A percentile compares a stretch with the other conserved stretches of the same genome.
These are phyloP conservation scores for Colletotrichum endophyticum DNA, from an alignment of 2,329 filamentous ascomycete species.

Conservation along the genomic window DNA sequence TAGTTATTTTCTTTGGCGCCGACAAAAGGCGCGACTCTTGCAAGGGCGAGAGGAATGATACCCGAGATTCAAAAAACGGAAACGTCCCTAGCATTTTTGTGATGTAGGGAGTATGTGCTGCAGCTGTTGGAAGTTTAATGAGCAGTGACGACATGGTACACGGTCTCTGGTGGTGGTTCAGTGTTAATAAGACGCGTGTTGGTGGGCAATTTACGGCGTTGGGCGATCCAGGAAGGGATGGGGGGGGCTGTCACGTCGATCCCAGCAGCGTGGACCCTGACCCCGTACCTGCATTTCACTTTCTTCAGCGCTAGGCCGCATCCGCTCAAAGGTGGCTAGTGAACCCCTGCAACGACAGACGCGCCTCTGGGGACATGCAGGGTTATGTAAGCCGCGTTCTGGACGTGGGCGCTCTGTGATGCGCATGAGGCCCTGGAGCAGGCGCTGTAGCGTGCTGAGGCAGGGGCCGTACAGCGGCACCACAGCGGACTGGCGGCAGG, in stretches of 20 bases:
- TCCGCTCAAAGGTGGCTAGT: constrained; percentile 2
- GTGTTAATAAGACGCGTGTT: neutral
- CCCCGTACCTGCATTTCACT: constrained; percentile 14
- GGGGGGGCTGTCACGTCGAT: constrained; percentile 9
- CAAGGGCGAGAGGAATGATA: constrained; percentile 21
- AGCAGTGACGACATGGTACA: neutral
- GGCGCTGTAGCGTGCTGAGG: neutral
- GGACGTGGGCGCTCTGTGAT: neutral
- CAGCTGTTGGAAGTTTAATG: neutral
- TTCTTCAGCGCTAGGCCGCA: constrained; percentile 19
- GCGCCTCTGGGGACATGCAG: constrained; percentile 16
- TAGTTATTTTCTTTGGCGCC: constrained; percentile 6
- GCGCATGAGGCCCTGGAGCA: neutral
- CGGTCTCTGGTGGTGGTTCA: neutral
- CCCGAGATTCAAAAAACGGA: constrained; percentile 3
- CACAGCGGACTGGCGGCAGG: neutral
- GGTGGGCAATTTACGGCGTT: neutral
- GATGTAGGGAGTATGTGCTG: neutral
- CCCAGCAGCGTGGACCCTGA: constrained; percentile 16
- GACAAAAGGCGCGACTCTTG: constrained; percentile 1
- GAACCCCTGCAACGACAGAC: constrained; percentile 7
- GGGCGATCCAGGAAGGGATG: neutral
- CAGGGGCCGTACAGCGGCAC: neutral
- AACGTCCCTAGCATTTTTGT: neutral
- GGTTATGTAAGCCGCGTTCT: constrained; percentile 15